Base-by-base conservation (phyloP, 2,329 filamentous ascomycete genomes). In the Rutstroemia sp. region DNA sequence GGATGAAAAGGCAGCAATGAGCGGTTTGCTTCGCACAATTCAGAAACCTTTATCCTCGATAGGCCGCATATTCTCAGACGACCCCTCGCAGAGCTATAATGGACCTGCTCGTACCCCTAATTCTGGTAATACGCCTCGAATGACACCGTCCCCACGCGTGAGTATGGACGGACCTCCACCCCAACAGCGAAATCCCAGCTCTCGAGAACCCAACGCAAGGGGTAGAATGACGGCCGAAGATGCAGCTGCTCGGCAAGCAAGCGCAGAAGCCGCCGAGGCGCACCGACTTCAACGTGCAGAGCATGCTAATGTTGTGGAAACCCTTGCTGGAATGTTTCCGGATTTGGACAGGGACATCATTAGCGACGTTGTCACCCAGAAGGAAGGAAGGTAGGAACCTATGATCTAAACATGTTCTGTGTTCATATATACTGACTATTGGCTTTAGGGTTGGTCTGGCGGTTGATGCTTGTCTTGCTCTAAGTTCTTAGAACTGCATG, bases 261-360 rank as follows among this genome's bases (percentile, higher is more conserved):
- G 88, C 63, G 91, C 89, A 0, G 92, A 97, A 71, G 83, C 82
- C 6, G 92, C 92, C 9, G 89, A 99, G 70, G 92, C 92, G 7
- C 83, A 91, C 62, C 79, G 88, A 16, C 83, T 97, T 58, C 85
- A 94, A 63, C 79, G 84, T 38, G 86, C 87, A 55, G 94, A 99
- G 76, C 92, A 97, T 72, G 78, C 83, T 54, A 92, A 91, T 65
- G 85, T 99, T 7, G 92, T 97, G 2, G 94, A 97, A 73, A 97
- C 94, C 38, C 75, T 99, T 57, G 86, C 89, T 48, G 88, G 90
- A 65, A 99, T 99, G 94, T 99, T 99, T 70, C 94, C 94, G 0
- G 91, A 95, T 68, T 76, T 99, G 51, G 94, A 99, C 71, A 83
- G 84, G 66, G 95, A 99, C 49, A 81, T 99, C 39, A 97, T 99